phyloP scores from a whole-genome alignment of 139 green algal genomes.

The Closterium sp. region DNA sequence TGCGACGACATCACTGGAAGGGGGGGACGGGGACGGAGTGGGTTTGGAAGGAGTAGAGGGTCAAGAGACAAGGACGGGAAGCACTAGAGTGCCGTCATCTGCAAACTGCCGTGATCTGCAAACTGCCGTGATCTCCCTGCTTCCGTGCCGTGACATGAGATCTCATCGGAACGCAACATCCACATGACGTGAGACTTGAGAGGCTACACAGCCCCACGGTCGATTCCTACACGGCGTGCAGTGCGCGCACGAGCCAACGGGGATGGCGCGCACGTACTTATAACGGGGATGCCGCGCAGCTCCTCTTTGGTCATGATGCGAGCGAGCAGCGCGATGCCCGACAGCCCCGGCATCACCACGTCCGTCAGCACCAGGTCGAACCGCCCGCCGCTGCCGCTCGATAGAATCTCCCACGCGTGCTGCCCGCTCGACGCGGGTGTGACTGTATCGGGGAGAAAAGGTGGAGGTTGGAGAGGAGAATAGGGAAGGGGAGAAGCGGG shows the following conservation, averaged over 20 bases:
- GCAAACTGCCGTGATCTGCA: too few species aligned
- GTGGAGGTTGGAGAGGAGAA: neutral
- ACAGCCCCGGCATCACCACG: constrained; percentile 50
- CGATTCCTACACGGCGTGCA: too few species aligned
- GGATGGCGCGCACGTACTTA: constrained; percentile 37
- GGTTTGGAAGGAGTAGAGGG: neutral
- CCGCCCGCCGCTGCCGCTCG: constrained; percentile 19
- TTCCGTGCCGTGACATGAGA: too few species aligned
- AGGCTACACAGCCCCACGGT: too few species aligned
- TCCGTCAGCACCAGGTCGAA: constrained; percentile 55
- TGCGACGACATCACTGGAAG: constrained; percentile 44
- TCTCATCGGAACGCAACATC: too few species aligned
- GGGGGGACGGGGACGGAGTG: too few species aligned
- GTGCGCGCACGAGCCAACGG: constrained; percentile 8
- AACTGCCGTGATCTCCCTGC: neutral
- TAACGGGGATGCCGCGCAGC: constrained; percentile 38
- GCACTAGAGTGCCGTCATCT: neutral
- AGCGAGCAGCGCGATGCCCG: constrained; percentile 39
- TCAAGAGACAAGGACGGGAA: neutral
- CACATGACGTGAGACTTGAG: too few species aligned
- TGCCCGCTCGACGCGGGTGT: constrained; percentile 30
- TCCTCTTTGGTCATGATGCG: constrained; percentile 43
- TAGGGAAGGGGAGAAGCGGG: neutral
- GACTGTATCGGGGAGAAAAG: constrained; percentile 14
- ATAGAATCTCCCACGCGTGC: constrained; percentile 33